These are phyloP conservation scores for Eimeria mitis DNA, from an alignment of 169 alveolate genomes.

Conservation along the genomic window DNA sequence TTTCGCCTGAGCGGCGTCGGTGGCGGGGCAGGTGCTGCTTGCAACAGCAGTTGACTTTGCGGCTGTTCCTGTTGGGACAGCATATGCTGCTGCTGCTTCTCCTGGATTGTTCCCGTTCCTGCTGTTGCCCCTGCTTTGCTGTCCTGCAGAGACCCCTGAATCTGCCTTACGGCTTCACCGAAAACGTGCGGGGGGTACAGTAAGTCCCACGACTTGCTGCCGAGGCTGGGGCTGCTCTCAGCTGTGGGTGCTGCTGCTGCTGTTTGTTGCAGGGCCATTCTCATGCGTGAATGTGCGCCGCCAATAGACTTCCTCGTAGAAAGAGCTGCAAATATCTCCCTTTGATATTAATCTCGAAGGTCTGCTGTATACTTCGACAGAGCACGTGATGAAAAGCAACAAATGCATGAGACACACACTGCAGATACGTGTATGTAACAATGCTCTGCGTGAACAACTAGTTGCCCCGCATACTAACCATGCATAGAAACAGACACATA, in stretches of 20 bases:
- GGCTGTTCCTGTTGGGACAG: neutral
- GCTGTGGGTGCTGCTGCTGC: conserved; percentile 34
- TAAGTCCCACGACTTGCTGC: conserved; percentile 46
- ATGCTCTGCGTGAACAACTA: neutral
- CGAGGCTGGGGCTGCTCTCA: conserved; percentile 10
- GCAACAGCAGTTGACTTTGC: conserved; percentile 20
- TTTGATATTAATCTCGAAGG: neutral
- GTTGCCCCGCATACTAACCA: neutral
- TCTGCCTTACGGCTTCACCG: conserved; percentile 35
- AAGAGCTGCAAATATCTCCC: neutral
- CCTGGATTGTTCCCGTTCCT: neutral
- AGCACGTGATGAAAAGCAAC: neutral
- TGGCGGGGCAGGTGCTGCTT: conserved; percentile 26
- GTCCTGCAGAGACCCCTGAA: conserved; percentile 21
- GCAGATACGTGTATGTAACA: conserved; percentile 1
- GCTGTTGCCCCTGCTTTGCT: neutral
- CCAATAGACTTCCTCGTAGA: neutral
- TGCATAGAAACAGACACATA: neutral
- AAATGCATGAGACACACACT: neutral
- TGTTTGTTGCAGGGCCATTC: conserved; percentile 23
- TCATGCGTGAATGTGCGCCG: neutral
- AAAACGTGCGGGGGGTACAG: conserved; percentile 23
- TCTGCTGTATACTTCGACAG: neutral
- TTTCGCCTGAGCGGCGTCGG: conserved; percentile 21
- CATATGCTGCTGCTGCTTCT: conserved; percentile 5